Base-by-base conservation (phyloP, 2,329 filamentous ascomycete species). In the Exophiala mesophila region DNA sequence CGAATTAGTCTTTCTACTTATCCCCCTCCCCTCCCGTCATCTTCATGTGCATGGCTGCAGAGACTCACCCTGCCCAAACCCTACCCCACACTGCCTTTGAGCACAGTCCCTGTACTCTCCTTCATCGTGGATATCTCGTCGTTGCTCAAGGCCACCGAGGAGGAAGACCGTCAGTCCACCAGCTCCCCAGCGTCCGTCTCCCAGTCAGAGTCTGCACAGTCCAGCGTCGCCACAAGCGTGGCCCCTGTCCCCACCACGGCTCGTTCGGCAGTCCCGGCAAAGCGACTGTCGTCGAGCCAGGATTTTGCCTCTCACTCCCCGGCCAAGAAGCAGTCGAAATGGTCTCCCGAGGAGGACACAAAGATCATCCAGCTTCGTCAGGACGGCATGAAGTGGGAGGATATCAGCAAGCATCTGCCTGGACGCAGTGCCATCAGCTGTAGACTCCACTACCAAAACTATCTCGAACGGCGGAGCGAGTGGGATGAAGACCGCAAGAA, bases 401-500 rank as follows among this genome's bases (percentile, higher is more conserved):
- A 97, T 64, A 96, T 97, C 57, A 94, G 88, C 49, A 94, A 90
- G 69, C 79, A 83, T 41, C 71, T 97, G 36, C 89, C 88, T 2
- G 90, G 90, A 49, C 80, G 92, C 56, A 96, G 88, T 65, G 83
- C 88, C 44, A 96, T 96, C 58, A 94, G 88, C 57, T 97, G 90
- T 65, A 82, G 90, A 31, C 74, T 97, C 38, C 88, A 95, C 60
- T 97, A 96, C 64, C 90, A 97, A 59, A 98, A 98, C 63, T 97
- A 97, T 62, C 78, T 96, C 39, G 92, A 98, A 65, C 78, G 88
- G 58, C 77, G 88, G 44, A 88, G 86, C 57, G 88, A 94, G 62
- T 97, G 90, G 89, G 88, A 96, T 59, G 92, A 97, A 60, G 90
- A 97, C 64, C 85, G 88, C 62, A 97, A 96, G 70, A 94, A 96